These are phyloP conservation scores for Ceratopteris richardii DNA, from an alignment of 75 land plant genomes.

Conservation along the genomic window DNA sequence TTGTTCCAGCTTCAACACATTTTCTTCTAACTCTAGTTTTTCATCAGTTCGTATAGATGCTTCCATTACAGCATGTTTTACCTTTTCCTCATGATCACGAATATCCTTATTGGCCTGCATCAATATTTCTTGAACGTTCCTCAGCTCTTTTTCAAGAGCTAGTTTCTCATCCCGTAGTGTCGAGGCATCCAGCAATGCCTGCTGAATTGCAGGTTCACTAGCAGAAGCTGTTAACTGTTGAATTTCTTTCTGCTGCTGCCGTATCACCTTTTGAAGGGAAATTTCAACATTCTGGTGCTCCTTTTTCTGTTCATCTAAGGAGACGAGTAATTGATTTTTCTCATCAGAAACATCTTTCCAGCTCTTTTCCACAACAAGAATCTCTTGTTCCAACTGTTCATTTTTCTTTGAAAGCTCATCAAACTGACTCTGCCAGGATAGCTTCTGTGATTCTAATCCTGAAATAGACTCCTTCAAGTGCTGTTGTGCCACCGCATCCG, in stretches of 20 bases:
- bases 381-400: neutral
- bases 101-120: neutral
- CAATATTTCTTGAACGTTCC: neutral
- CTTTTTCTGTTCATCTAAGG: neutral
- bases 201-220: neutral
- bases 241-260: neutral
- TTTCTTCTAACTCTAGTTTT: neutral
- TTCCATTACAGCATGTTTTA: neutral
- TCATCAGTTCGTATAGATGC: neutral
- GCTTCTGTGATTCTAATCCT: conserved; percentile 2
- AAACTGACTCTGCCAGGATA: conserved; percentile 17
- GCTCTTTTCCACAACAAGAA: neutral
- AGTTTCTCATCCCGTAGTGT: neutral
- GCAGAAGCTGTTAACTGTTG: neutral
- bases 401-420: conserved; percentile 53
- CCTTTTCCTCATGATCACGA: neutral
- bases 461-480: conserved; percentile 21
- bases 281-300: neutral
- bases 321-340: neutral
- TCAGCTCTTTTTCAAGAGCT: neutral
- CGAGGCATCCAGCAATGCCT: too few species aligned
- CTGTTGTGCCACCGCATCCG: conserved; percentile 1
- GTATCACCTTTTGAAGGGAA: neutral
- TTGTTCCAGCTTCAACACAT: neutral
- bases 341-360: neutral